Evolutionary conservation across 441 rosid genomes (phyloP).

Genomic region (Manihot esculenta): DNA sequence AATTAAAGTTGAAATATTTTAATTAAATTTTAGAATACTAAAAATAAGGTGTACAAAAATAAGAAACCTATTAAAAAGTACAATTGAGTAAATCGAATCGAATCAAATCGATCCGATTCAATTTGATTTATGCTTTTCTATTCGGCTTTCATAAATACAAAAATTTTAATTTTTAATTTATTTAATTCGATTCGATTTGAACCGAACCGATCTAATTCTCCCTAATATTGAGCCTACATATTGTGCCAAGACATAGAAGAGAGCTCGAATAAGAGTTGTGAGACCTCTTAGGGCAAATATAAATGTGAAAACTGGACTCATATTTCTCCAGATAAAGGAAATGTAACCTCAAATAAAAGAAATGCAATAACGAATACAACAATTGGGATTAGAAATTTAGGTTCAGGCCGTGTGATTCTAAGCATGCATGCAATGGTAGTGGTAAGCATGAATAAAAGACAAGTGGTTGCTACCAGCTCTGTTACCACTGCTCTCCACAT

Average conservation of each 20-base stretch:
- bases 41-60: no score
- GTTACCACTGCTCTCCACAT: slow-evolving; percentile 49
- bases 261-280: slow-evolving; percentile 30
- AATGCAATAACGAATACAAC: slow-evolving; percentile 37
- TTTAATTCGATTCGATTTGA: no score
- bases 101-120: no score
- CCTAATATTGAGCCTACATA: no score
- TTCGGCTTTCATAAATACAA: no score
- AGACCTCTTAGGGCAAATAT: slow-evolving; percentile 37
- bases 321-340: slow-evolving; percentile 43
- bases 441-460: slow-evolving; percentile 37
- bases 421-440: slow-evolving; percentile 32
- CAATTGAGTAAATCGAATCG: no score
- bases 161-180: no score
- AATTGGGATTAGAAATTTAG: slow-evolving; percentile 41
- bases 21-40: no score
- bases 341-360: slow-evolving; percentile 35
- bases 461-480: slow-evolving; percentile 42
- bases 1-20: no score
- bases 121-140: no score
- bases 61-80: no score
- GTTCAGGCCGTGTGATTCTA: slow-evolving; percentile 36
- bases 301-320: slow-evolving; percentile 47
- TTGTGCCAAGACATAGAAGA: slow-evolving; percentile 34
- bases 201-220: no score